A percentile compares a stretch with the other conserved stretches of the same genome.
phyloP scores from a whole-genome alignment of 106 monocot genomes.

The Allium sativum region DNA sequence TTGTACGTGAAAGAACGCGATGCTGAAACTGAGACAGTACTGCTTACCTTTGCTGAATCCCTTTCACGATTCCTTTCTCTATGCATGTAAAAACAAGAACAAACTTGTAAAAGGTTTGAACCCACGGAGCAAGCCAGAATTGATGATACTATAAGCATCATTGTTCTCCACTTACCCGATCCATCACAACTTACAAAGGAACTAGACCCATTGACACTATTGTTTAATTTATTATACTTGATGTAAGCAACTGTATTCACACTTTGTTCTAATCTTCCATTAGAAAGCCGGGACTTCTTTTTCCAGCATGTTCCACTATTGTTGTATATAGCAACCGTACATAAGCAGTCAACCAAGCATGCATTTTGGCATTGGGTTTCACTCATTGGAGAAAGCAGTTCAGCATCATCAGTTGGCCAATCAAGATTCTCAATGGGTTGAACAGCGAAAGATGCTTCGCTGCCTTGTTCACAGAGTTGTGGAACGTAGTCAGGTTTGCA shows the following conservation, averaged over 20 bases:
- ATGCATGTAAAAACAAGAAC: no score
- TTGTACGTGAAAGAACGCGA: no score
- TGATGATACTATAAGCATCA: no score
- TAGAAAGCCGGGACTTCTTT: constrained; percentile 8
- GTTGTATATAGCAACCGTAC: no score
- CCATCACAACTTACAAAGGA: no score
- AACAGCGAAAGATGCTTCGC: neutral
- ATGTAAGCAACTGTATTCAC: neutral
- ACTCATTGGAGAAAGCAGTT: neutral
- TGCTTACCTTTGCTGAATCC: neutral
- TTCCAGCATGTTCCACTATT: neutral
- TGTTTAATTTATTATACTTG: no score
- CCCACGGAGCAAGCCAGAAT: no score
- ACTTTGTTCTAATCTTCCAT: neutral
- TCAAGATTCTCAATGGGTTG: neutral
- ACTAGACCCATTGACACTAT: no score
- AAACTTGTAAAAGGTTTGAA: no score
- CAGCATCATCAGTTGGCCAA: neutral
- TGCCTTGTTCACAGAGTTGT: no score
- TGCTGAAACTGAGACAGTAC: neutral
- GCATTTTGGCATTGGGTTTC: neutral
- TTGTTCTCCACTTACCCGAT: no score
- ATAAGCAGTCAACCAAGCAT: constrained; percentile 32
- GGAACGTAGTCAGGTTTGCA: no score
- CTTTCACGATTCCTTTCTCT: neutral